phyloP scores from a whole-genome alignment of 352 stramenopile species.

The Phytophthora pseudosyringae region DNA sequence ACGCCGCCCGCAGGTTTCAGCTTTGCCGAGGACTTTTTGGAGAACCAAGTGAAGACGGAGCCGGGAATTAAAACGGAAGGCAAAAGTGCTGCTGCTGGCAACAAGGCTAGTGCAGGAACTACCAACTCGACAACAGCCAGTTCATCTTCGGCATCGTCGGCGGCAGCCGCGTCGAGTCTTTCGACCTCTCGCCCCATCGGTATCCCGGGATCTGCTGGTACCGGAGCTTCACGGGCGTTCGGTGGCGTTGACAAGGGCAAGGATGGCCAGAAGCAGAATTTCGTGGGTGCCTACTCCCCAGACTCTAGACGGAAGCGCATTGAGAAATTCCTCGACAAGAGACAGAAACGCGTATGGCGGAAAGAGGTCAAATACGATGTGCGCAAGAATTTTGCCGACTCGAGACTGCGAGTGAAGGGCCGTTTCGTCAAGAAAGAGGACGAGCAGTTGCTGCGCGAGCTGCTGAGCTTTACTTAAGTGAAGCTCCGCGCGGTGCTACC shows the following conservation, averaged over 20 bases:
- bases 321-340: slow-evolving; percentile 95
- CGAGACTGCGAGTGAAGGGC: slow-evolving; percentile 95
- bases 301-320: slow-evolving; percentile 93
- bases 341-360: slow-evolving; percentile 94
- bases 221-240: slow-evolving; percentile 47
- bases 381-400: slow-evolving; percentile 98
- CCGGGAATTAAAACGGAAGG: slow-evolving; percentile 44
- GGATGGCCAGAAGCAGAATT: slow-evolving; percentile 74
- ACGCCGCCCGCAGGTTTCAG: slow-evolving; percentile 84
- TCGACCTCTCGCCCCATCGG: slow-evolving; percentile 83
- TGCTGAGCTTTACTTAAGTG: slow-evolving; percentile 84
- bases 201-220: slow-evolving; percentile 67
- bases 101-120: slow-evolving; percentile 18
- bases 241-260: slow-evolving; percentile 62
- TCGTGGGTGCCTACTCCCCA: slow-evolving; percentile 95
- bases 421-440: slow-evolving; percentile 99
- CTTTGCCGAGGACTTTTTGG: slow-evolving; percentile 87
- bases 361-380: slow-evolving; percentile 99
- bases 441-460: slow-evolving; percentile 87
- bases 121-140: background rate
- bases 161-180: slow-evolving; percentile 41
- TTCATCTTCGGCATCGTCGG: slow-evolving; percentile 22
- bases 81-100: slow-evolving; percentile 29
- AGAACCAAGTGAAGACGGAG: slow-evolving; percentile 75
- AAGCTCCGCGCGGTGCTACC: slow-evolving; percentile 4